Conservation (phyloP, 106 monocot genomes). For the Acorus gramineus region DNA sequence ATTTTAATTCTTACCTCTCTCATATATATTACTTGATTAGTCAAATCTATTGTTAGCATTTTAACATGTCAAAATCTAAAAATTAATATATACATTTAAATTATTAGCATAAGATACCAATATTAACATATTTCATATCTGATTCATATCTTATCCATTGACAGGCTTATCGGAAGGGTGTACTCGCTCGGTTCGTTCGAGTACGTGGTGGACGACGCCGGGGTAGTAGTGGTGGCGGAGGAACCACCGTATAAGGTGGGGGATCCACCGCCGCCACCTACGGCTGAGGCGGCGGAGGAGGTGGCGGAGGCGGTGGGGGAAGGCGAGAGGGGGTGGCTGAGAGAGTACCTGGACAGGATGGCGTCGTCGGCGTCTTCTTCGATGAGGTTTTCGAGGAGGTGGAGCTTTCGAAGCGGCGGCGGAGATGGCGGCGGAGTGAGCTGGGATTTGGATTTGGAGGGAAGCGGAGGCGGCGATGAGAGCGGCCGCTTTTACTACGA, state of each 20-base stretch:
- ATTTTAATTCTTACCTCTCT: too few species aligned
- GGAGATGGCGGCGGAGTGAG: slow-evolving; percentile 1
- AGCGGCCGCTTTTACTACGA: too few species aligned
- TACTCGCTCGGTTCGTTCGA: slow-evolving; percentile 32
- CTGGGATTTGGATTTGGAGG: slow-evolving; percentile 29
- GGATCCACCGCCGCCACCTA: not conserved
- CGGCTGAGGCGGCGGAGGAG: not conserved
- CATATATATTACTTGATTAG: too few species aligned
- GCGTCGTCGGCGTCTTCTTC: slow-evolving; percentile 57
- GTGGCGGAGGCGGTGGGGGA: slow-evolving; percentile 12
- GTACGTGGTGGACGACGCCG: slow-evolving; percentile 72
- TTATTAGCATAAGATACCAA: too few species aligned
- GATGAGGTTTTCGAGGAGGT: slow-evolving; percentile 26
- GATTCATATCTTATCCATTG: too few species aligned
- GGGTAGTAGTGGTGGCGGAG: slow-evolving; percentile 53
- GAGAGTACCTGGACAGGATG: slow-evolving; percentile 61
- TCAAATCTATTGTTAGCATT: too few species aligned
- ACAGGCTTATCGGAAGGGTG: too few species aligned
- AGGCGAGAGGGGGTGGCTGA: slow-evolving; percentile 26
- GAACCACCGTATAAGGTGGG: slow-evolving; percentile 16
- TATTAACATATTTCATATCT: too few species aligned
- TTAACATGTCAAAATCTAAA: too few species aligned
- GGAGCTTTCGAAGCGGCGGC: slow-evolving; percentile 30
- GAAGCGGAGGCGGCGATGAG: too few species aligned
- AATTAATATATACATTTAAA: too few species aligned